A percentile compares a stretch with the other conserved stretches of the same genome.
Conservation (phyloP, 1,284 basidiomycete genomes). For the Sanguinoderma infundibulare region DNA sequence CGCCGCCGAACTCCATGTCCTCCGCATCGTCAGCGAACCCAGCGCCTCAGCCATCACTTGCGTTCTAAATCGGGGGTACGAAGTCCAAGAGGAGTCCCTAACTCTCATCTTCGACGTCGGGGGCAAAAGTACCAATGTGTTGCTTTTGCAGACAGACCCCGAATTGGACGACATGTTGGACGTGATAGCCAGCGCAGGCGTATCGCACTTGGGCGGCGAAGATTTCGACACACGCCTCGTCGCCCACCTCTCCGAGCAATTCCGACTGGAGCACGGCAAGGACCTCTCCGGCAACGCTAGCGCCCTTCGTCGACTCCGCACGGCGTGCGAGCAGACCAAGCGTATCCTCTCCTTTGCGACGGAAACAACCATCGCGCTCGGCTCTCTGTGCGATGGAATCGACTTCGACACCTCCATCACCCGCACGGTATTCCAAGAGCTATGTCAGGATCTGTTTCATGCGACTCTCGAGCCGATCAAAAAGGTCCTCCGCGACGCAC, state of each 20-base stretch:
- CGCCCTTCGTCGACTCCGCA: constrained; percentile 96
- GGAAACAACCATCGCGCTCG: constrained; percentile 97
- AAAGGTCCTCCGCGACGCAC: constrained; percentile 97
- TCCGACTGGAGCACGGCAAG: constrained; percentile 99
- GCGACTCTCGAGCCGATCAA: constrained; percentile 97
- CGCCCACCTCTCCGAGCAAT: constrained; percentile 98
- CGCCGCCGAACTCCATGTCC: constrained; percentile 89
- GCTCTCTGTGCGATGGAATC: constrained; percentile 97
- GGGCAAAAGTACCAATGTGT: constrained; percentile 99
- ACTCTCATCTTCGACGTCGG: constrained; percentile 98
- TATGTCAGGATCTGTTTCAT: constrained; percentile 97
- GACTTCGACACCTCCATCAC: constrained; percentile 99
- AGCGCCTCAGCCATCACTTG: constrained; percentile 96
- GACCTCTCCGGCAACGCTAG: constrained; percentile 92
- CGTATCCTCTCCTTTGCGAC: constrained; percentile 96
- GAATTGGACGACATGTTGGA: constrained; percentile 99
- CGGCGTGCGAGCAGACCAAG: constrained; percentile 99
- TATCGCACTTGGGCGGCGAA: constrained; percentile 98
- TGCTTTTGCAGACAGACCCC: constrained; percentile 97
- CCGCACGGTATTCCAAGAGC: constrained; percentile 98
- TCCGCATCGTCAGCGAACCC: constrained; percentile 96
- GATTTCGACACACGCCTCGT: constrained; percentile 99
- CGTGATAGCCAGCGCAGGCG: constrained; percentile 98
- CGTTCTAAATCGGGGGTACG: constrained; percentile 92
- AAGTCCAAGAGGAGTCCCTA: constrained; percentile 89